Evolutionary conservation across 1,284 basidiomycete species (phyloP), one percentile per base, ranked within the genome.

Genomic region (Malassezia caprae): DNA sequence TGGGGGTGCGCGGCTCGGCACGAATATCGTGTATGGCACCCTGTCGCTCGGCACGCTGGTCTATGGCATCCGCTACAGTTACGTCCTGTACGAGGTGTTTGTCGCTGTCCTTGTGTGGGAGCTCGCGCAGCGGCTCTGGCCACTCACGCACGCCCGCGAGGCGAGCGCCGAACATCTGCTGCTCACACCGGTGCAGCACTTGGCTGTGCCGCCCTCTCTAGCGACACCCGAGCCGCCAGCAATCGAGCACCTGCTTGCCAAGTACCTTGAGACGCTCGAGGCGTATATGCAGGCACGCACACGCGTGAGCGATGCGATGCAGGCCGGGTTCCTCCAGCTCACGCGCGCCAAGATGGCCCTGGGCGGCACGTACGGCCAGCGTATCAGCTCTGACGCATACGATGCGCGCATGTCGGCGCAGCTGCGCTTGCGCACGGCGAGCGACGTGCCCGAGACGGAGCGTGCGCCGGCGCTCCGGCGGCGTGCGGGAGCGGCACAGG

Each of bases 321-420:
- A 52, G 24, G 49, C 48, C 4, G 64, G 60, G 15, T 68, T 51
- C 19, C 39, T 56, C 5, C 58, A 64, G 34, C 60, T 68, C 13
- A 53, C 62, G 30, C 54, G 58, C 11, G 62, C 65, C 37, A 65
- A 65, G 57, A 60, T 68, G 49, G 58, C 59, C 44, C 49, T 61
- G 30, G 59, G 44, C 4, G 46, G 64, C 8, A 26, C 39, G 23
- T 51, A 46, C 41, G 55, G 56, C 5, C 57, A 56, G 43, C 51
- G 61, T 1, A 12, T 65, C 3, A 58, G 64, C 32, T 47, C 52
- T 28, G 62, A 65, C 32, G 53, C 53, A 17, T 68, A 65, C 42
- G 64, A 68, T 42, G 60, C 46, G 32, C 52, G 62, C 10, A 50
- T 68, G 49, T 34, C 26, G 10, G 51, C 48, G 13, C 42, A 24